These are phyloP conservation scores for Penicillium cosmopolitanum DNA, from an alignment of 495 filamentous ascomycete genomes.

Conservation along the genomic window DNA sequence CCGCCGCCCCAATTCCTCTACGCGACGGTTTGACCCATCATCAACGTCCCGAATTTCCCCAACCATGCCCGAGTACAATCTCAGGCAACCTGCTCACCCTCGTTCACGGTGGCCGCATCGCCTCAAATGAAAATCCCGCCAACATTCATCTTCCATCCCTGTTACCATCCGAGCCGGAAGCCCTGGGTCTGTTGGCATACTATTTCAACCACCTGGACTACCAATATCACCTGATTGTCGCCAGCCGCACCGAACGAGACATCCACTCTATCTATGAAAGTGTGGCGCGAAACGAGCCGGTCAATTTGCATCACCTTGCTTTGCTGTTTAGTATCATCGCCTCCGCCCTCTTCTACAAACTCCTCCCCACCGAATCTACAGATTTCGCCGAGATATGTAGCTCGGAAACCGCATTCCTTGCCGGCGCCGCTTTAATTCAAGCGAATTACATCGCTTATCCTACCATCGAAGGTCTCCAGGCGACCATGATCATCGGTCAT, in stretches of 20 bases:
- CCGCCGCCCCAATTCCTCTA: conserved; percentile 29
- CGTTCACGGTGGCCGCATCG: not conserved
- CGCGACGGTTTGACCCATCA: conserved; percentile 25
- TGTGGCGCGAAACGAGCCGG: conserved; percentile 13
- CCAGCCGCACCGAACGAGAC: conserved; percentile 26
- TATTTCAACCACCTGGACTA: conserved; percentile 42
- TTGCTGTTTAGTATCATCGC: conserved; percentile 46
- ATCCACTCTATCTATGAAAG: conserved; percentile 40
- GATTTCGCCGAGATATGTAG: conserved; percentile 32
- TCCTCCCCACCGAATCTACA: conserved; percentile 25
- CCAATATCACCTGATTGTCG: conserved; percentile 44
- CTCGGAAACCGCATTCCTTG: conserved; percentile 34
- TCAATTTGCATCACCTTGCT: conserved; percentile 34
- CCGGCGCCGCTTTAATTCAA: conserved; percentile 41
- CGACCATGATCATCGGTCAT: conserved; percentile 44
- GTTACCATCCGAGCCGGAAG: conserved; percentile 33
- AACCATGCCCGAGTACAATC: not conserved
- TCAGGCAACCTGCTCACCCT: conserved; percentile 2
- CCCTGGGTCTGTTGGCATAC: conserved; percentile 37
- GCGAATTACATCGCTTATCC: conserved; percentile 39
- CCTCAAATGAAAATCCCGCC: conserved; percentile 26
- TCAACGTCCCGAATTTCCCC: conserved; percentile 5
- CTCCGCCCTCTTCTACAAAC: conserved; percentile 39
- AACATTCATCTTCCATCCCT: conserved; percentile 28
- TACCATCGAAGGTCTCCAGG: conserved; percentile 50